These are phyloP conservation scores for Albophoma yamanashiensis DNA, from an alignment of 2,329 filamentous ascomycete species.

Conservation along the genomic window DNA sequence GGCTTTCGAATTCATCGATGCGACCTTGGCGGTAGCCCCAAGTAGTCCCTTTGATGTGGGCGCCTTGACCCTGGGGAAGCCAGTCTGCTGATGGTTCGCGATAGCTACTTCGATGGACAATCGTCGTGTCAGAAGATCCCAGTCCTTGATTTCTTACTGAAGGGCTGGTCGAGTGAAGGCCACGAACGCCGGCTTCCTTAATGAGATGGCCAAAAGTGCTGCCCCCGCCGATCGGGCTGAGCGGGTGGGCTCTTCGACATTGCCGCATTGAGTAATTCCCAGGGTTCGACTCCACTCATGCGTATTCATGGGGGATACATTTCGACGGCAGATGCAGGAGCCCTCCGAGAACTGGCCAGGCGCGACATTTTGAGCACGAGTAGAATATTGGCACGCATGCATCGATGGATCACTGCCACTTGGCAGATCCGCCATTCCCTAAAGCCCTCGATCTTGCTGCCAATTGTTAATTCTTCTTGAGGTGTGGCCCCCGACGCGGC, in stretches of 20 bases:
- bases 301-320: neutral
- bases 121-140: neutral
- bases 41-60: neutral
- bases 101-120: neutral
- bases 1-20: neutral
- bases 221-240: neutral
- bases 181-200: neutral
- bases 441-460: neutral
- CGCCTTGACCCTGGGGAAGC: neutral
- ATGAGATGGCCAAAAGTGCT: neutral
- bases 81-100: neutral
- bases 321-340: neutral
- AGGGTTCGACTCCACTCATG: neutral
- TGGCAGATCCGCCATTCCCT: neutral
- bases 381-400: too few species aligned
- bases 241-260: neutral
- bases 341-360: too few species aligned
- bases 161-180: neutral
- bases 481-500: neutral
- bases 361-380: neutral
- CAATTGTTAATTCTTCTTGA: neutral
- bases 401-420: neutral
- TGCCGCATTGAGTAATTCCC: neutral
- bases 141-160: neutral
- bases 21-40: neutral